Evolutionary conservation across 306 rosid genomes (phyloP), one percentile per base, ranked within the genome.

Genomic region (Cucumis cinereus): DNA sequence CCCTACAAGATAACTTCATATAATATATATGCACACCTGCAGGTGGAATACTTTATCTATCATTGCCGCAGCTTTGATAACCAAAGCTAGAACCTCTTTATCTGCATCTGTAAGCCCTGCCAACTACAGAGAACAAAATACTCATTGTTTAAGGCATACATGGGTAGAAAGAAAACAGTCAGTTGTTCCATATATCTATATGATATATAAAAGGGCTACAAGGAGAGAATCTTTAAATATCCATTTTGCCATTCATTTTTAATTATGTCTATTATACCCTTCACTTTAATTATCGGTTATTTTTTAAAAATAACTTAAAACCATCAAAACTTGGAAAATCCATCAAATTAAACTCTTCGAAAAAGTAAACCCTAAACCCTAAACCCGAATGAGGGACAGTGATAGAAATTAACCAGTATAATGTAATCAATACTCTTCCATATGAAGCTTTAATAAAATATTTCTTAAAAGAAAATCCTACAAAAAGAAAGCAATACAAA

Each of bases 51-150:
- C 90, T 71, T 90, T 90, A 76, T 94, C 93, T 91, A 91, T 86
- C 75, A 91, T 78, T 76, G 80, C 70, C 79, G 98, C 97, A 66
- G 95, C 96, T 86, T 86, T 90, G 79, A 94, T 81, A 67, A 91
- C 76, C 47, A 80, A 80, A 76, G 13, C 85, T 53, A 94, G 85
- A 86, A 89, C 96, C 80, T 85, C 89, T 83, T 61, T 89, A 80
- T 91, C 97, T 41, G 88, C 84, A 75, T 88, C 90, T 10, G 87
- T 69, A 76, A 91, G 87, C 79, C 86, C 96, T 59, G 84, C 77
- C 89, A 94, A 81, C 98, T 91, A 89, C 84, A 84, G 26, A 76
- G 82, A 77, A 63, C 50, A 35, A 26, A 20, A 24, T 24, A 50
- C 26, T 50, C 58, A 7, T 73, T 17, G 6, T 52, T 69, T 30